Evolutionary conservation across 176 grass and related monocot genomes (phyloP), one percentile per base, ranked within the genome.

Genomic region (Aegilops bicornis): DNA sequence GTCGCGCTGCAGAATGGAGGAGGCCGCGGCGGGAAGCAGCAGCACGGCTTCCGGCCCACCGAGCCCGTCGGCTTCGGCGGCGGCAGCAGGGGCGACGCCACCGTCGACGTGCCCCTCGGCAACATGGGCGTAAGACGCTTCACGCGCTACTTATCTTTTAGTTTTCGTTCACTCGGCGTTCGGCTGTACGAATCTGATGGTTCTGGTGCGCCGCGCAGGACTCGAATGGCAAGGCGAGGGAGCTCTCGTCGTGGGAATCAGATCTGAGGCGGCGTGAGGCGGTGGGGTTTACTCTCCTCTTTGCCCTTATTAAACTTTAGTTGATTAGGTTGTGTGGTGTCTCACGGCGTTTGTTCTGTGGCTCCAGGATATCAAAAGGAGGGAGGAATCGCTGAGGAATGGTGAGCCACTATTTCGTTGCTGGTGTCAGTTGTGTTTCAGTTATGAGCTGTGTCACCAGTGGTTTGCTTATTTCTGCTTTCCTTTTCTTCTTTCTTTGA

Each of bases 371-470:
- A 91, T 97, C 84, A 97, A 90, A 83, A 89, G 88, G 64, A 92
- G 95, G 88, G 95, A 97, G 88, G 89, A 93, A 64, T 89, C 90
- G n/a, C 64, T 97, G 63, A 91, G 80, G 84, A 95, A 73, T 78
- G 92, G 95, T 97, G 64, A 27, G 79, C 79, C 12, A 0, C 23
- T 3, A 0, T 68, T 68, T 84, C 12, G 10, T 73, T 71, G 33
- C 7, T 15, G 37, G 9, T 31, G 22, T 74, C 40, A 39, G 59
- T 87, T 37, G 25, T 84, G 61, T 69, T 85, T 15, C n/a, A 74
- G 14, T 66, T 72, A 4, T 13, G 14, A 78, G 2, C 42, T 66
- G 39, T 77, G 47, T 27, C 9, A 43, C 47, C 9, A 43, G 29
- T 48, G 78, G 63, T 88, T 39, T 90, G 42, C 24, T 87, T 14